Base-by-base conservation (phyloP, 2,329 filamentous ascomycete species). In the Gnomoniopsis smithogilvyi region DNA sequence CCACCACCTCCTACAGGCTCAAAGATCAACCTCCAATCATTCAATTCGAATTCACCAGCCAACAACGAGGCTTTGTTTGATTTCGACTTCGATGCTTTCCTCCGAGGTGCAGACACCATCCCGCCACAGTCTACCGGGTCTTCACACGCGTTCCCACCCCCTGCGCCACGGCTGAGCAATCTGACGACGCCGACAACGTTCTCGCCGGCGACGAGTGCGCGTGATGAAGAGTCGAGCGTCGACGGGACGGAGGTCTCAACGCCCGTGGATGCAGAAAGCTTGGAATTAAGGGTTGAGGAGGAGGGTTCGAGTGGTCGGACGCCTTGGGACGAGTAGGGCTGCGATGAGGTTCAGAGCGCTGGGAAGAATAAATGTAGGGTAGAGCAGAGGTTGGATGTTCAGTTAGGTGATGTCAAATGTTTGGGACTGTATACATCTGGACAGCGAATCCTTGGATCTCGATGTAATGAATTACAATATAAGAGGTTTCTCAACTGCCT, bases 181-280 rank as follows among this genome's bases (percentile, higher is more conserved):
- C 34, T 62, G 53, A 62, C 60, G 30, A 62, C 60, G 19, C 60
- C 60, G 6, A 62, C 57, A 3, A 30, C 51, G 7, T 61, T 61
- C 30, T 61, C 59, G 34, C 59, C 50, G 22, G 59, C 54, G 8
- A 26, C 59, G 11, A 58, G 54, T n/a, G 48, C 54, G 21, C 59
- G 49, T 34, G 58, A 50, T 21, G 26, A 30, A 30, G 59, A 54
- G 17, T 61, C 54, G 12, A 58, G 50, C 22, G 21, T 49, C 19
- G 45, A 47, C n/a, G 38, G 52, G 26, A 34, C 46, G 50, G 54
- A 58, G 11, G 22, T 21, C n/a, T 6, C 30, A 3, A 43, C 51
- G 19, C 30, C 59, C 3, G 51, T 24, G 45, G 59, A 19, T 6
- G 19, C 26, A 6, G n/a, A 30, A 26, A 22, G 50, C 10, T 19